Evolutionary conservation across 805 yeast genomes (phyloP), one percentile per base, ranked within the genome.

Genomic region (Kodamaea nitidulidarum): DNA sequence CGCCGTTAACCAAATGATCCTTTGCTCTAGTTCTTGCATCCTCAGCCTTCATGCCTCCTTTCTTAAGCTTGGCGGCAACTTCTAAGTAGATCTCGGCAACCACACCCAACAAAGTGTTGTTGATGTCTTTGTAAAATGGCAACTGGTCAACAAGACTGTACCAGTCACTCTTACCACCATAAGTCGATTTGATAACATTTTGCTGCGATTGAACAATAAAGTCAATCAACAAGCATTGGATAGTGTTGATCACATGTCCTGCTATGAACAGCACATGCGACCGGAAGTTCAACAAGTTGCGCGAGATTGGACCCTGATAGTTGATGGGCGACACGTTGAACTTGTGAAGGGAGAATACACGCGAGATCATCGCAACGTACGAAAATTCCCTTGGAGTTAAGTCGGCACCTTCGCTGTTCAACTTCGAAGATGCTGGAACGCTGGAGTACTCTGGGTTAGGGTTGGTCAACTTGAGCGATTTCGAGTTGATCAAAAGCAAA

Each of bases 251-350:
- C 18, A 79, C 54, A 30, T 70, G 70, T 15, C 59, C 61, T 21
- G 71, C 71, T 35, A 83, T 57, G 35, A 73, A 73, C 39, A 78
- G 71, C 34, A 83, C 56, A 40, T 78, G 77, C 14, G 88, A 80
- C 52, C 88, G 73, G 56, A 82, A 84, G 32, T 78, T 74, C 35
- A 85, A 65, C 25, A 86, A 64, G 27, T 76, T 73, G 47, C 81
- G 75, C 12, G 87, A 84, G 24, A 87, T 67, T 10, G 88, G 88
- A 2, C 90, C 90, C 32, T 74, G 73, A 38, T 58, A 60, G 73
- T 76, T 28, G 67, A 67, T 18, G 77, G 77, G 51, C 32, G 65
- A 48, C 21, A 66, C 59, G 28, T 63, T 55, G 32, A 67, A 52
- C 44, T 53, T 62, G 37, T 56, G 63, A 28, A 67, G 46, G 2